phyloP scores from a whole-genome alignment of 805 yeast genomes.

The Metahyphopichia silvanorum region DNA sequence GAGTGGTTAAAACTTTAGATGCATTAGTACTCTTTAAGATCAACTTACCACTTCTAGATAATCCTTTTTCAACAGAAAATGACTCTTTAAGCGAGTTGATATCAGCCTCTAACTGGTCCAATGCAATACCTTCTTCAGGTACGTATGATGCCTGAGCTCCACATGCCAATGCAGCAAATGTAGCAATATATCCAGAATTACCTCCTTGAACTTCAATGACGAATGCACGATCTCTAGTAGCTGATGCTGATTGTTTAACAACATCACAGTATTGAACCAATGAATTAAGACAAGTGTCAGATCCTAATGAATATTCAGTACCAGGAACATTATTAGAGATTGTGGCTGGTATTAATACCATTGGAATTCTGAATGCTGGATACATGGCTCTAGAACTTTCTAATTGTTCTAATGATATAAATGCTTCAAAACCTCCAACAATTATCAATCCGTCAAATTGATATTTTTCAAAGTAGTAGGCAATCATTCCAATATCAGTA shows the following conservation, averaged over 20 bases:
- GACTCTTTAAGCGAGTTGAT: constrained; percentile 64
- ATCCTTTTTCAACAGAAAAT: constrained; percentile 73
- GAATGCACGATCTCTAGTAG: constrained; percentile 90
- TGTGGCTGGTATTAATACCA: constrained; percentile 92
- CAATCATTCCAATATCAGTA: constrained; percentile 82
- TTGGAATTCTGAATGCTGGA: constrained; percentile 92
- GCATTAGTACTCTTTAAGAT: constrained; percentile 82
- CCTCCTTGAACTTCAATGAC: constrained; percentile 99
- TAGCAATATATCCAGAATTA: constrained; percentile 89
- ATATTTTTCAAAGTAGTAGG: constrained; percentile 88
- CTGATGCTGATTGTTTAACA: constrained; percentile 90
- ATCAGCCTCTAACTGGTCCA: constrained; percentile 72
- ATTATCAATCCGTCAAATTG: constrained; percentile 84
- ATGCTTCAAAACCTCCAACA: constrained; percentile 98
- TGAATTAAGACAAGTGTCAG: constrained; percentile 92
- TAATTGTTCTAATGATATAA: constrained; percentile 75
- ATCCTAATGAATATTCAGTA: constrained; percentile 91
- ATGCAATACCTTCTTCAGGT: constrained; percentile 78
- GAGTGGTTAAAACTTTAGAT: constrained; percentile 76
- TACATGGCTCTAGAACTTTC: constrained; percentile 71
- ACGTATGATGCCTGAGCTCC: constrained; percentile 92
- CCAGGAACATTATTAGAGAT: constrained; percentile 99
- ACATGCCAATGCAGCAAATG: constrained; percentile 76
- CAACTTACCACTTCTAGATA: constrained; percentile 80
- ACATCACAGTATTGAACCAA: constrained; percentile 92